Conservation (phyloP, 2,329 filamentous ascomycete species). For the Botrytis aclada region DNA sequence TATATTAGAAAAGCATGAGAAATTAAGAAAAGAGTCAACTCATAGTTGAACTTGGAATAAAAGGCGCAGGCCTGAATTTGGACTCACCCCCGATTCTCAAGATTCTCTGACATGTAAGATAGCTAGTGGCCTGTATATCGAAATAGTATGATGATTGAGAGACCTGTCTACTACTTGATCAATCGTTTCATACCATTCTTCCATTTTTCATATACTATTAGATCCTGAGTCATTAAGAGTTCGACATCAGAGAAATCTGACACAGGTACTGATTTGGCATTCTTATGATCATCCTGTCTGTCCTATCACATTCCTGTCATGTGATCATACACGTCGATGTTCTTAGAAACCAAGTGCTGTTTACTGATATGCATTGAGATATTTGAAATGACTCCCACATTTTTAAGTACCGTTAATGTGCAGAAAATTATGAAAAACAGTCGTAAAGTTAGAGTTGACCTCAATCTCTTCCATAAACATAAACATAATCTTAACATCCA, state of each 20-base stretch:
- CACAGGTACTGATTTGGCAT: background rate
- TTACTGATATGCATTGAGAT: background rate
- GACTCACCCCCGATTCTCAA: no score
- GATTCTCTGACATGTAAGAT: background rate
- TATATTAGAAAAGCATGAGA: background rate
- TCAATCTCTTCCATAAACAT: background rate
- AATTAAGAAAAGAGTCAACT: background rate
- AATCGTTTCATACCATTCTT: background rate
- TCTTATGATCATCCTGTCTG: background rate
- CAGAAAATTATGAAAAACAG: no score
- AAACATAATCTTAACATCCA: background rate
- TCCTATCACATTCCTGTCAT: background rate
- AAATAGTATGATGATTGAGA: background rate
- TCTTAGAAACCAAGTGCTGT: background rate
- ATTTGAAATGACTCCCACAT: no score
- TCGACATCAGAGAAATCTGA: background rate
- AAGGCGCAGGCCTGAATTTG: background rate
- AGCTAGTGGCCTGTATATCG: background rate
- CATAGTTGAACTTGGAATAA: background rate
- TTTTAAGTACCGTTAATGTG: no score
- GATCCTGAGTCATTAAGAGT: background rate
- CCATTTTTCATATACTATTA: no score
- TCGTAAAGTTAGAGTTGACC: no score
- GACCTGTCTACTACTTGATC: background rate
- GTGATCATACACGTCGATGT: background rate